These are phyloP conservation scores for Glaciozyma martinii DNA, from an alignment of 768 basidiomycete genomes.

Conservation along the genomic window DNA sequence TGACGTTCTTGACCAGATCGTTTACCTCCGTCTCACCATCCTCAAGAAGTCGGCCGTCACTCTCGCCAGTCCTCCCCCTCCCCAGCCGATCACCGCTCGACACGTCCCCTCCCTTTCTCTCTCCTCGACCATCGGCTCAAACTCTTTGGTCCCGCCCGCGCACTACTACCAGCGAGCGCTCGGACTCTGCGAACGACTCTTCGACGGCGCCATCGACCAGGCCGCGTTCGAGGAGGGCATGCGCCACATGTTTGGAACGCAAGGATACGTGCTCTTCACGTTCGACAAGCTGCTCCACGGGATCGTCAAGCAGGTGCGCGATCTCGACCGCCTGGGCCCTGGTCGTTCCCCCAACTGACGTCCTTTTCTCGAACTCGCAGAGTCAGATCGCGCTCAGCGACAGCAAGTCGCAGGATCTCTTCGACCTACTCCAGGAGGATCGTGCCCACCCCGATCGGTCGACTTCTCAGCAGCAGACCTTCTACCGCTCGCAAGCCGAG, in stretches of 20 bases:
- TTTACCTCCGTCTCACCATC: slow-evolving; percentile 74
- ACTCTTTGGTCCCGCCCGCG: slow-evolving; percentile 39
- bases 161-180: slow-evolving; percentile 82
- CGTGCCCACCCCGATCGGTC: slow-evolving; percentile 32
- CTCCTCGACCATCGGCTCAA: slow-evolving; percentile 43
- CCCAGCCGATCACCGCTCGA: slow-evolving; percentile 18
- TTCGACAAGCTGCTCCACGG: slow-evolving; percentile 83
- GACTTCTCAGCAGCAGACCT: slow-evolving; percentile 40
- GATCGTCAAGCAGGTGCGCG: slow-evolving; percentile 77
- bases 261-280: slow-evolving; percentile 88
- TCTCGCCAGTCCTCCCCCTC: slow-evolving; percentile 20
- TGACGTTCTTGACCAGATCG: slow-evolving; percentile 48
- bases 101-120: slow-evolving; percentile 55
- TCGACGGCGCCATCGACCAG: slow-evolving; percentile 86
- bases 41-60: slow-evolving; percentile 55
- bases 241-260: slow-evolving; percentile 83
- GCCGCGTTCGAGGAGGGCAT: slow-evolving; percentile 89
- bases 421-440: slow-evolving; percentile 30
- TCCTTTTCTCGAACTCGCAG: slow-evolving; percentile 41
- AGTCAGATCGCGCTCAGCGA: slow-evolving; percentile 79
- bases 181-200: slow-evolving; percentile 83
- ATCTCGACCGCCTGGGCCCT: too few relatives aligned
- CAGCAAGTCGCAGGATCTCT: slow-evolving; percentile 70
- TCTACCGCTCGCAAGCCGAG: slow-evolving; percentile 44
- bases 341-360: too few relatives aligned